Evolutionary conservation across 2,329 filamentous ascomycete genomes (phyloP).

Genomic region (Fonsecaea multimorphosa): DNA sequence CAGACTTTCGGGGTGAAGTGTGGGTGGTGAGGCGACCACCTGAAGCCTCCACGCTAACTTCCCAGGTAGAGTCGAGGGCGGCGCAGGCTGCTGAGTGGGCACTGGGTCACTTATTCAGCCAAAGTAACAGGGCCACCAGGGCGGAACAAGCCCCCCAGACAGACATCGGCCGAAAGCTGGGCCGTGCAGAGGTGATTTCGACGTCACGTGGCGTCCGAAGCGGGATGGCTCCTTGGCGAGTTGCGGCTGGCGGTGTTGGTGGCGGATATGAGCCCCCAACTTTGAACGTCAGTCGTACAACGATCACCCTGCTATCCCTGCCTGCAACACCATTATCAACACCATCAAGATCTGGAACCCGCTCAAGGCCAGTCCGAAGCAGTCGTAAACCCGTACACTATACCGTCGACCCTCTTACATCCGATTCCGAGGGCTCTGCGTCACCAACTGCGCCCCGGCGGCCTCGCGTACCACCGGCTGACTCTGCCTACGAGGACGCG

Average conservation of each 20-base stretch:
- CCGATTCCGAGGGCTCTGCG: slow-evolving; percentile 17
- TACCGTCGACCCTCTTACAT: slow-evolving; percentile 20
- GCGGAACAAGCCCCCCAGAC: background rate
- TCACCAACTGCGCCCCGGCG: slow-evolving; percentile 19
- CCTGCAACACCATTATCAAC: slow-evolving; percentile 15
- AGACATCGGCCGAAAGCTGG: background rate
- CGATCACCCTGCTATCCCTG: slow-evolving; percentile 15
- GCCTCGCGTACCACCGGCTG: slow-evolving; percentile 23
- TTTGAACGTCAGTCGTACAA: slow-evolving; percentile 25
- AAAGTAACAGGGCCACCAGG: background rate
- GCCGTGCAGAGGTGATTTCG: background rate
- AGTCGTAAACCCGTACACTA: slow-evolving; percentile 28
- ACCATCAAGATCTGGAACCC: slow-evolving; percentile 5
- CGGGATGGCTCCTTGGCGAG: slow-evolving; percentile 11
- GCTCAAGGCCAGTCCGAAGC: slow-evolving; percentile 24
- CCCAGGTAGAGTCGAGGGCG: slow-evolving; percentile 1
- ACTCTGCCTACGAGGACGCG: slow-evolving; percentile 27
- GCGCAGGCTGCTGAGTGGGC: slow-evolving; percentile 1
- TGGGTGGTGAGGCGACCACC: slow-evolving; percentile 11
- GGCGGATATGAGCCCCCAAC: slow-evolving; percentile 15
- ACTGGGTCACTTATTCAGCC: background rate
- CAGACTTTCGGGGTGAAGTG: slow-evolving; percentile 18
- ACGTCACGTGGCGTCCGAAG: background rate
- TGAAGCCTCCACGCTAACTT: slow-evolving; percentile 6
- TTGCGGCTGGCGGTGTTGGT: slow-evolving; percentile 10